Base-by-base conservation (phyloP, 78 protist species). In the Isochrysis galbana region DNA sequence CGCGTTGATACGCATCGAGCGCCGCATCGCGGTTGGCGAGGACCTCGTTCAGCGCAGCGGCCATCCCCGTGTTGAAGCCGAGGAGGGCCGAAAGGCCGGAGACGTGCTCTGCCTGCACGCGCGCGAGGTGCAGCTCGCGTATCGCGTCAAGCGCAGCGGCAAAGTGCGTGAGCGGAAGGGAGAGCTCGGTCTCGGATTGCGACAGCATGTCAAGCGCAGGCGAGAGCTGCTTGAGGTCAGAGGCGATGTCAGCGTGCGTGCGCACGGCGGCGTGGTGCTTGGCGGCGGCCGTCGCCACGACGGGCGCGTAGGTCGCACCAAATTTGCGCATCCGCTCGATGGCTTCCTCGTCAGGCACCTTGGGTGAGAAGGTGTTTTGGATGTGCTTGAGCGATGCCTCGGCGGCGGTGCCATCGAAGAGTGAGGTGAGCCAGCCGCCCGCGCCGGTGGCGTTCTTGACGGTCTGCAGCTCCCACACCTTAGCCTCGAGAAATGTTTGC, bases 401-500 rank as follows among this genome's bases (percentile, higher is more conserved):
- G 61, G 14, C 80, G 1, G 34, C 26, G n/a, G 84, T 77, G 47
- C 47, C 44, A 46, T 77, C 84, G 46, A 77, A 72, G 22, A 72
- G 2, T 5, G 82, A 2, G 44, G 17, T 19, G 22, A 72, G 3
- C 82, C 82, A 72, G 17, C 44, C 29, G n/a, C n/a, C n/a, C 47
- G 32, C 7, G 7, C 34, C 3, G 26, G n/a, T 77, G 19, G 84
- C 84, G 19, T 34, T 39, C 84, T 77, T 77, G 36, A 26, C 84
- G 36, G 84, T 77, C 84, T 77, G 84, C 47, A 77, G 84, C 84
- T 77, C 84, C 84, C 84, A 77, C 44, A 77, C 46, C 84, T 77
- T 77, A n/a, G 92, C 39, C 92, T 93, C 93, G 44, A 91, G 80
- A 91, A 93, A 93, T 5, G 36, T 69, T 29, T 14, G 48, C 39